Base-by-base conservation (phyloP, 2,329 filamentous ascomycete genomes). In the Xylaria digitata region DNA sequence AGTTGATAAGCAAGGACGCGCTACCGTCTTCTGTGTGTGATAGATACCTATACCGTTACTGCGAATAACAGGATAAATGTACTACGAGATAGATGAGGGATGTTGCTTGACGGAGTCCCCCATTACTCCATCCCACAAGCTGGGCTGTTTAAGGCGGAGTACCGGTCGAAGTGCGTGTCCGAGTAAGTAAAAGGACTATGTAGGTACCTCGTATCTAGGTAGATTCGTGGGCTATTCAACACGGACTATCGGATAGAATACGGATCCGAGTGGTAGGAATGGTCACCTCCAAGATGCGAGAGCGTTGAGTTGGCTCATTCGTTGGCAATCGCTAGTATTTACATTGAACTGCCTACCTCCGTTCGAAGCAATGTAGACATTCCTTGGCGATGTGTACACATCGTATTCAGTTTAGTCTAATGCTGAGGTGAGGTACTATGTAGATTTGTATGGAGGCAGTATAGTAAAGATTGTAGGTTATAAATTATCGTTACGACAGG, bases 21-120 rank as follows among this genome's bases (percentile, higher is more conserved):
- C 11, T 34, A 54, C 23, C 19, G 50, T 65, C 67, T 62, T 59
- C 37, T 63, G 60, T 34, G 45, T 53, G 67, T 42, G 62, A 62
- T 40, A 26, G 26, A 26, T 26, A 26, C 26, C 26, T 26, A 59
- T 67, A 67, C 17, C 42, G 59, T 55, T 57, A 54, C 42, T 58
- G 62, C 49, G 53, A 62, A 67, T 67, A 58, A 50, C 26, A 34
- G 40, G 49, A 58, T 52, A 53, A 53, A 54, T 53, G 34, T 17
- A 48, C 37, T 15, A 52, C 15, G 34, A 58, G 55, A 60, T 55
- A 66, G 46, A 62, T 50, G 13, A 46, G 63, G 56, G 37, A 30
- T 26, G 49, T 32, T 57, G 58, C 19, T 49, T 60, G 48, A n/a
- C 34, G 59, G 55, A 63, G 17, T 57, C 13, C 50, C 63, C 34